Conservation (phyloP, 164 flowering plant genomes). For the Liriodendron chinense region DNA sequence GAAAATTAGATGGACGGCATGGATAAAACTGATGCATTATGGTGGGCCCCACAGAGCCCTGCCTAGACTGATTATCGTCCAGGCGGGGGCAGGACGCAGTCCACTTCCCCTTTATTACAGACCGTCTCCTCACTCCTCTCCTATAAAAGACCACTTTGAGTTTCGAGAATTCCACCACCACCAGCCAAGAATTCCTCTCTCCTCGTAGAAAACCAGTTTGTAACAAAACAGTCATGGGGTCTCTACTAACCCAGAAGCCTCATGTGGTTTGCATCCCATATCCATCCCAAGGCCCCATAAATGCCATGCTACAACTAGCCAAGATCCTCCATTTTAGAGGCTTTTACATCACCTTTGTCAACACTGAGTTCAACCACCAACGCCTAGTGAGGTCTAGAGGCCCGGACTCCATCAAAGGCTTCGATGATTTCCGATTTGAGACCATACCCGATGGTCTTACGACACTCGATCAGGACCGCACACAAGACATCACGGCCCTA, state of each 20-base stretch:
- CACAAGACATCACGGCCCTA: slow-evolving; percentile 33
- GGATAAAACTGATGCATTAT: too few relatives aligned
- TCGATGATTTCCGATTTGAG: slow-evolving; percentile 26
- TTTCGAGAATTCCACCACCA: too few relatives aligned
- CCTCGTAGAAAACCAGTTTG: too few relatives aligned
- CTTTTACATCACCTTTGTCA: slow-evolving; percentile 28
- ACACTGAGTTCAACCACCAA: slow-evolving; percentile 15
- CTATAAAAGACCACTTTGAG: too few relatives aligned
- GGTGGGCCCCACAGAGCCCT: too few relatives aligned
- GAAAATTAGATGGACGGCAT: too few relatives aligned
- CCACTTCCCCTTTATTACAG: too few relatives aligned
- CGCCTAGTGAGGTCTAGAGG: slow-evolving; percentile 10
- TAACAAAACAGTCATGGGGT: background rate
- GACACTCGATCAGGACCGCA: slow-evolving; percentile 27
- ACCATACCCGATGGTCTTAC: slow-evolving; percentile 40
- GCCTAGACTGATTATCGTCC: too few relatives aligned
- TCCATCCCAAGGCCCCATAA: slow-evolving; percentile 25
- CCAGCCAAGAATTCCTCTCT: too few relatives aligned
- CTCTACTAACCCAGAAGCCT: slow-evolving; percentile 6
- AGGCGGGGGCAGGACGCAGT: too few relatives aligned
- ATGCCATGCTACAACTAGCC: slow-evolving; percentile 16
- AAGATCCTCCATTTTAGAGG: slow-evolving; percentile 24
- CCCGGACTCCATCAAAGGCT: slow-evolving; percentile 6
- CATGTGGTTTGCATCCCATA: slow-evolving; percentile 24
- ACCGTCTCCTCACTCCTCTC: too few relatives aligned